Percentiles rank a stretch among this genome's conserved stretches.
These are phyloP conservation scores for Pezicula neosporulosa DNA, from an alignment of 2,329 filamentous ascomycete genomes.

Conservation along the genomic window DNA sequence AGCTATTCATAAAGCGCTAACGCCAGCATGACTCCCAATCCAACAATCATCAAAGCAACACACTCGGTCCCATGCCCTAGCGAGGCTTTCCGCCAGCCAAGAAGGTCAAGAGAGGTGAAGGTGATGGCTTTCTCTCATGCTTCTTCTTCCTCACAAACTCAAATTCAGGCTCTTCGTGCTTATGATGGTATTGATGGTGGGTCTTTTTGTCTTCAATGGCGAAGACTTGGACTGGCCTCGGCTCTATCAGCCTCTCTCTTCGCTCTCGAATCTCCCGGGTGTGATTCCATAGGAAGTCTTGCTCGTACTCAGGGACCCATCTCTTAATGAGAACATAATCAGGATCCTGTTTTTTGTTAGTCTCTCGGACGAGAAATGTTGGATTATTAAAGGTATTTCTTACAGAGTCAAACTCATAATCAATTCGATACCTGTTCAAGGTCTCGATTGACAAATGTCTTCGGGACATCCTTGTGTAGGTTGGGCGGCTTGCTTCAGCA, in stretches of 20 bases:
- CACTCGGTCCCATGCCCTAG: not conserved
- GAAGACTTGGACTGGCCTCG: conserved; percentile 11
- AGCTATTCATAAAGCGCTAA: conserved; percentile 3
- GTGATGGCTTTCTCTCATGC: conserved; percentile 24
- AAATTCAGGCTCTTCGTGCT: conserved; percentile 21
- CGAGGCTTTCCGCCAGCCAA: conserved; percentile 23
- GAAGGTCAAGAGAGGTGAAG: conserved; percentile 25
- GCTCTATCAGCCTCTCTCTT: conserved; percentile 4
- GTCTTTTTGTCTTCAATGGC: conserved; percentile 16
- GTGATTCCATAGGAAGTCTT: conserved; percentile 70
- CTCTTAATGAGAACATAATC: conserved; percentile 71
- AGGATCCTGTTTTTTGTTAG: conserved; percentile 51
- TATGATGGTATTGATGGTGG: conserved; percentile 10
- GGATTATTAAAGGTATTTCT: conserved; percentile 20
- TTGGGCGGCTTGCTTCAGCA: conserved; percentile 39
- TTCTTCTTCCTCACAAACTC: conserved; percentile 27
- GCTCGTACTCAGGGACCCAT: conserved; percentile 69
- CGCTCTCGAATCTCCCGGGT: conserved; percentile 50
- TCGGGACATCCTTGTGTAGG: conserved; percentile 62
- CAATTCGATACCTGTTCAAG: conserved; percentile 49
- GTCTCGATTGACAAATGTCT: conserved; percentile 61
- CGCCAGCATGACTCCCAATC: conserved; percentile 1
- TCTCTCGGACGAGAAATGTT: not conserved
- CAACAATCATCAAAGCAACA: conserved; percentile 1
- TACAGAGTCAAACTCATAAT: conserved; percentile 56